These are phyloP conservation scores for Curvularia hawaiiensis DNA, from an alignment of 2,329 filamentous ascomycete species.

Conservation along the genomic window DNA sequence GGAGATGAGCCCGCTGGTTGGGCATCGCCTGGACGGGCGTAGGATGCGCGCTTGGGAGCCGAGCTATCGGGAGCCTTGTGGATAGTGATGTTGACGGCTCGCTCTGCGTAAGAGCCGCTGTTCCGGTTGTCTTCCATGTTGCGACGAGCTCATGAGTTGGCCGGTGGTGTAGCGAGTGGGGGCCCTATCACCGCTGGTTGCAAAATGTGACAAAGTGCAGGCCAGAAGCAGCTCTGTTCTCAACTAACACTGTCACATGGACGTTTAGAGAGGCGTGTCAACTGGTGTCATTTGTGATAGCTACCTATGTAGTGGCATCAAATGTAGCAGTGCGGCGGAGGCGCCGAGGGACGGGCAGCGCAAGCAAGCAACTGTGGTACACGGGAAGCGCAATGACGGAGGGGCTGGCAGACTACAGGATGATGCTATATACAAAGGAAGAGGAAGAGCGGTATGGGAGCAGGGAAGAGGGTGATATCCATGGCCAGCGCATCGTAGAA, in stretches of 20 bases:
- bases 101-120: conserved; percentile 32
- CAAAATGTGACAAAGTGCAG: conserved; percentile 15
- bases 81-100: conserved; percentile 27
- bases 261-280: conserved; percentile 20
- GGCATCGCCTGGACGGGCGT: conserved; percentile 40
- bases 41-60: conserved; percentile 40
- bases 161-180: conserved; percentile 15
- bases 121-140: conserved; percentile 41
- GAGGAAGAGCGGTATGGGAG: conserved; percentile 14
- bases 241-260: conserved; percentile 28
- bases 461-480: conserved; percentile 19
- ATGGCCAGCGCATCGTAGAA: conserved; percentile 28
- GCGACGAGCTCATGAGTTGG: conserved; percentile 27
- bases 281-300: conserved; percentile 25
- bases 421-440: conserved; percentile 30
- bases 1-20: conserved; percentile 28
- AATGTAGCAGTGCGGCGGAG: conserved; percentile 17
- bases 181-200: conserved; percentile 18
- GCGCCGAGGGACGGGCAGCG: conserved; percentile 9
- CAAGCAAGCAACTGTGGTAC: conserved; percentile 10
- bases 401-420: conserved; percentile 8
- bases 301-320: conserved; percentile 24
- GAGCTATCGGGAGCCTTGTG: conserved; percentile 36
- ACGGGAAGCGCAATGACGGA: conserved; percentile 13
- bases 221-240: conserved; percentile 9